These are phyloP conservation scores for Suhomyces kunorum DNA, from an alignment of 1,139 yeast genomes.

Conservation along the genomic window DNA sequence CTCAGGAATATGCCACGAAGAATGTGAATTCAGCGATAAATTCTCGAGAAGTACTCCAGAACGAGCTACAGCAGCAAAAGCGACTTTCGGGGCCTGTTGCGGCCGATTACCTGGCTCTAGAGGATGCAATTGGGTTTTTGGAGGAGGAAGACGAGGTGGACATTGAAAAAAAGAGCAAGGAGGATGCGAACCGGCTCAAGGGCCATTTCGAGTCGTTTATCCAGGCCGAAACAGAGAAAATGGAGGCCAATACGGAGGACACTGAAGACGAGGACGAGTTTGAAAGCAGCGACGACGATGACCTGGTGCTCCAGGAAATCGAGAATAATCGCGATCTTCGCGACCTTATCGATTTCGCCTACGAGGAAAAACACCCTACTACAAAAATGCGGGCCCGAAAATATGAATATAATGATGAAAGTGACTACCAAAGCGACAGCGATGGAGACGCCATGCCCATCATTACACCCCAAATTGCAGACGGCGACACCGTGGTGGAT, in stretches of 20 bases:
- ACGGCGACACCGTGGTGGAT: slow-evolving; percentile 13
- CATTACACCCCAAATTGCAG: background rate
- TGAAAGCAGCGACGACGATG: background rate
- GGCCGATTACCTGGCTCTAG: slow-evolving; percentile 1
- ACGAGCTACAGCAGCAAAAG: slow-evolving; percentile 6
- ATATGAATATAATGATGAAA: slow-evolving; percentile 17
- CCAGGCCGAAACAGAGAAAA: slow-evolving; percentile 5
- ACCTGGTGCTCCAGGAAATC: background rate
- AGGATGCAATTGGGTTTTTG: background rate
- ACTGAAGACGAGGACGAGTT: slow-evolving; percentile 3
- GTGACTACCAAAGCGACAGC: slow-evolving; percentile 20
- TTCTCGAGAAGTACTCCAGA: slow-evolving; percentile 11
- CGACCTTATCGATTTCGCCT: slow-evolving; percentile 16
- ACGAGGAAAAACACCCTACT: slow-evolving; percentile 10
- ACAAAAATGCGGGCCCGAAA: background rate
- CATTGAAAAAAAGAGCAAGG: slow-evolving; percentile 4
- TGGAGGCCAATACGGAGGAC: background rate
- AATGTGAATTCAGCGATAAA: slow-evolving; percentile 1
- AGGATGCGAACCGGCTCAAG: slow-evolving; percentile 6
- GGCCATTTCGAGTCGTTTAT: slow-evolving; percentile 10
- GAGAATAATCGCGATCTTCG: slow-evolving; percentile 12
- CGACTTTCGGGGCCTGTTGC: slow-evolving; percentile 3
- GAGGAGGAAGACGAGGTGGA: slow-evolving; percentile 5
- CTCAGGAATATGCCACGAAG: background rate
- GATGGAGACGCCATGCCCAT: slow-evolving; percentile 1